phyloP scores from a whole-genome alignment of 148 eudicot genomes.

The Selenicereus undatus region DNA sequence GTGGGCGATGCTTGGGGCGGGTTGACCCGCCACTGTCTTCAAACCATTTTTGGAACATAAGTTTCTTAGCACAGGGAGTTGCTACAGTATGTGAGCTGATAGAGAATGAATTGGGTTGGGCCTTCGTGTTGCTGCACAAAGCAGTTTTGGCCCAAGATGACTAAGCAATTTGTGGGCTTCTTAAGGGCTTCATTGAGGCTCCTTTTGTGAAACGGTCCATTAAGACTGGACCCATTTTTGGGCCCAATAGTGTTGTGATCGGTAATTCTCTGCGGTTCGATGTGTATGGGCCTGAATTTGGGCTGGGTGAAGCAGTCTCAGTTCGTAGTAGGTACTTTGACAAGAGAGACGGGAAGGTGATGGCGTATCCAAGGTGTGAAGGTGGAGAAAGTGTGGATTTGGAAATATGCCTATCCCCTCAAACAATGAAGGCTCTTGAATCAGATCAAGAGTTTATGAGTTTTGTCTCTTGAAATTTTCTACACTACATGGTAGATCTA shows the following conservation, averaged over 20 bases:
- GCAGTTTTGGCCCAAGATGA: conserved; percentile 46
- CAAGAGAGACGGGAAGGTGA: conserved; percentile 75
- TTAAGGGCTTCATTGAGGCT: neutral
- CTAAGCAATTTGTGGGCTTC: neutral
- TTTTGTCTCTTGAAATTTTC: conserved; percentile 10
- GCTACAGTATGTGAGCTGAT: conserved; percentile 40
- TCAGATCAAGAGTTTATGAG: conserved; percentile 45
- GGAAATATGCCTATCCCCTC: conserved; percentile 60
- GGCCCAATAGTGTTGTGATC: conserved; percentile 43
- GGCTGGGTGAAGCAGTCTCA: conserved; percentile 60
- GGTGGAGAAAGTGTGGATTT: conserved; percentile 65
- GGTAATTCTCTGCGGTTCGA: conserved; percentile 70
- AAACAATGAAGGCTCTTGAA: conserved; percentile 51
- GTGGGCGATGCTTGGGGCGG: conserved; percentile 53
- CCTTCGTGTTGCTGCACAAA: conserved; percentile 27
- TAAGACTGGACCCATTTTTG: neutral
- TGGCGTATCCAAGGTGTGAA: conserved; percentile 59
- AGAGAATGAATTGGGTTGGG: conserved; percentile 35
- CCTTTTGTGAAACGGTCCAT: conserved; percentile 15
- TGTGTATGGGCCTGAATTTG: conserved; percentile 75
- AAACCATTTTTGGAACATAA: conserved; percentile 59
- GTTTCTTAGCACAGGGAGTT: conserved; percentile 27
- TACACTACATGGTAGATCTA: too few relatives aligned
- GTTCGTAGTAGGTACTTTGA: conserved; percentile 56
- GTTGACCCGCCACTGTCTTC: conserved; percentile 41